These are phyloP conservation scores for Malassezia slooffiae DNA, from an alignment of 1,284 basidiomycete species.

Conservation along the genomic window DNA sequence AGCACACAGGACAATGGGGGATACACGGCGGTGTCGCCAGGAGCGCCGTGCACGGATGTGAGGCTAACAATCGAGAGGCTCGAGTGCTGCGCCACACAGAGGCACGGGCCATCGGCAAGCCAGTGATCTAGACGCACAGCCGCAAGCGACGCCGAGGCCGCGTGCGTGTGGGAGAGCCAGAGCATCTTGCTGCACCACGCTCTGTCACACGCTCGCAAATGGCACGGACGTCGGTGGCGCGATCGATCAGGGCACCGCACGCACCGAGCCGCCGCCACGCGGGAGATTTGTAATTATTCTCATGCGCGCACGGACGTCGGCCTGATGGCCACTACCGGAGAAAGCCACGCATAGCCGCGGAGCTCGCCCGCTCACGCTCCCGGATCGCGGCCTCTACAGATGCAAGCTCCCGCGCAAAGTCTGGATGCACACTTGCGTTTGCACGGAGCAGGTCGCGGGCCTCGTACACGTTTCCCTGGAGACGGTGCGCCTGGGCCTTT, in stretches of 20 bases:
- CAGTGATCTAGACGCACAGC: conserved; percentile 4
- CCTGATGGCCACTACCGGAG: too few species aligned
- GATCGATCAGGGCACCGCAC: too few species aligned
- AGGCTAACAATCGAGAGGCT: conserved; percentile 2
- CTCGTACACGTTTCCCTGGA: conserved; percentile 2
- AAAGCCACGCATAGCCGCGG: conserved; percentile 5
- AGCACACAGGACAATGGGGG: neutral
- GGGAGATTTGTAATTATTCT: too few species aligned
- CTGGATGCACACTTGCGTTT: neutral
- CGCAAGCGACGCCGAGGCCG: conserved; percentile 1
- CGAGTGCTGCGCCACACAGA: conserved; percentile 9
- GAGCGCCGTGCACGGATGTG: neutral
- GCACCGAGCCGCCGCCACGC: too few species aligned
- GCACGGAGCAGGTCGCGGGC: conserved; percentile 6
- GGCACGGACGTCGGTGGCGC: too few species aligned
- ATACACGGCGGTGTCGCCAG: neutral
- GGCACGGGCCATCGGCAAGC: neutral
- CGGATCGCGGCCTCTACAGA: neutral
- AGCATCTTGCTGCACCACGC: too few species aligned
- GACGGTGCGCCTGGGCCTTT: conserved; percentile 12
- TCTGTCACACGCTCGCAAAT: too few species aligned
- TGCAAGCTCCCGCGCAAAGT: conserved; percentile 1
- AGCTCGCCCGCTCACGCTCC: conserved; percentile 4
- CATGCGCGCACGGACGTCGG: too few species aligned
- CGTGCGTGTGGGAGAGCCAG: conserved; percentile 8